Evolutionary conservation across 495 filamentous ascomycete genomes (phyloP), one percentile per base, ranked within the genome.

Genomic region (Aspergillus saccharolyticus): DNA sequence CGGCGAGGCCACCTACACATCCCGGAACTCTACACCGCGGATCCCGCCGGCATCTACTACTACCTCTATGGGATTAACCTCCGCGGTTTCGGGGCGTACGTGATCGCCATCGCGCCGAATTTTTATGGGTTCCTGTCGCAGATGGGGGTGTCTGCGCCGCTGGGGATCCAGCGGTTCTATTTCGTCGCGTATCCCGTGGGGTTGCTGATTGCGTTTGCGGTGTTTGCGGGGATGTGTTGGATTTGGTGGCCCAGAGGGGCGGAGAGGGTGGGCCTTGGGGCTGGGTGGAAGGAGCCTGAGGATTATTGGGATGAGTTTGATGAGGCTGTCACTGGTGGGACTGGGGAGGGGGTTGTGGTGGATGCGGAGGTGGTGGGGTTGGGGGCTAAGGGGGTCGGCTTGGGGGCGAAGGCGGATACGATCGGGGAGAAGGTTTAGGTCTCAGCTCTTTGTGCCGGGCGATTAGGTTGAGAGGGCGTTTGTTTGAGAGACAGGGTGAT

Each of bases 121-220:
- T 73, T 73, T 55, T 74, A 73, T 30, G 70, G 70, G 0, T 74
- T 74, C 45, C 57, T 74, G 25, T 63, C 68, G 47, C 66, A 73
- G 21, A 71, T 71, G 68, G 72, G 72, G 8, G 70, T 74, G 10
- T 52, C 46, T 14, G 72, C 70, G 6, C 68, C 70, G 7, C 1
- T 55, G 10, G 65, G 66, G 0, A 66, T 71, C 14, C 51, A 64
- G 24, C 57, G 68, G 30, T 69, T 70, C 15, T 74, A 74, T 42
- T 74, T 70, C 25, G 61, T 74, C 22, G 68, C 70, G 8, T 73
- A 73, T 46, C 62, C 62, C 14, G 67, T 66, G 18, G 70, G 70
- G 0, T 16, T 74, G 15, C 46, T 68, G 18, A 44, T 73, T 22
- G 62, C 58, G 2, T 71, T 73, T 52, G 47, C 18, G 2, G 57